Conservation (phyloP, 305 asterid genomes). For the Fraxinus baroniana region DNA sequence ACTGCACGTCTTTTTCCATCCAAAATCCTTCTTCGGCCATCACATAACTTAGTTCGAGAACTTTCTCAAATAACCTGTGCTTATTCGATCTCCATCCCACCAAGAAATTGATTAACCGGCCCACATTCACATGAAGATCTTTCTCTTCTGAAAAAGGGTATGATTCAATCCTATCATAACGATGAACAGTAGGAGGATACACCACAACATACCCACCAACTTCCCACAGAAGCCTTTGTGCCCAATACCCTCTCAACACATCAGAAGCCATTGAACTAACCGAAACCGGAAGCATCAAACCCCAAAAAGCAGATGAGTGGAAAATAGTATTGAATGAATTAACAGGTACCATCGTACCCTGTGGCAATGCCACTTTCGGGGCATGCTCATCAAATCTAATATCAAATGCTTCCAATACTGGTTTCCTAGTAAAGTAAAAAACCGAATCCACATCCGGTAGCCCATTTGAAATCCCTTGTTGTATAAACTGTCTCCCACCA, state of each 20-base stretch:
- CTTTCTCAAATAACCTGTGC: slow-evolving; percentile 80
- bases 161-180: slow-evolving; percentile 66
- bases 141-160: slow-evolving; percentile 97
- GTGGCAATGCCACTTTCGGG: slow-evolving; percentile 93
- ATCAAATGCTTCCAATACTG: slow-evolving; percentile 73
- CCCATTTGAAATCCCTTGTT: slow-evolving; percentile 61
- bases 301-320: slow-evolving; percentile 97
- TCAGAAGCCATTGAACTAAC: slow-evolving; percentile 98
- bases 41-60: slow-evolving; percentile 79
- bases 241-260: slow-evolving; percentile 94
- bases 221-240: slow-evolving; percentile 95
- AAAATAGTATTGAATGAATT: slow-evolving; percentile 90
- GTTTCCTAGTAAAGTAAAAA: slow-evolving; percentile 89
- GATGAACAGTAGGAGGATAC: slow-evolving; percentile 88
- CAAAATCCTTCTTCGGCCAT: slow-evolving; percentile 99
- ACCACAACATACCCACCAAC: slow-evolving; percentile 86
- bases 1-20: slow-evolving; percentile 80
- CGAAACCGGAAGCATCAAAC: slow-evolving; percentile 93
- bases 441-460: slow-evolving; percentile 96
- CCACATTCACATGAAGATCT: slow-evolving; percentile 94
- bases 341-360: slow-evolving; percentile 88
- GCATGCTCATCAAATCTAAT: slow-evolving; percentile 83
- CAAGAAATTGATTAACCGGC: slow-evolving; percentile 80
- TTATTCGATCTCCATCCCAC: slow-evolving; percentile 80
- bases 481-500: too few species aligned